Conservation (phyloP, 805 yeast genomes). For the Maudiozyma barnettii region DNA sequence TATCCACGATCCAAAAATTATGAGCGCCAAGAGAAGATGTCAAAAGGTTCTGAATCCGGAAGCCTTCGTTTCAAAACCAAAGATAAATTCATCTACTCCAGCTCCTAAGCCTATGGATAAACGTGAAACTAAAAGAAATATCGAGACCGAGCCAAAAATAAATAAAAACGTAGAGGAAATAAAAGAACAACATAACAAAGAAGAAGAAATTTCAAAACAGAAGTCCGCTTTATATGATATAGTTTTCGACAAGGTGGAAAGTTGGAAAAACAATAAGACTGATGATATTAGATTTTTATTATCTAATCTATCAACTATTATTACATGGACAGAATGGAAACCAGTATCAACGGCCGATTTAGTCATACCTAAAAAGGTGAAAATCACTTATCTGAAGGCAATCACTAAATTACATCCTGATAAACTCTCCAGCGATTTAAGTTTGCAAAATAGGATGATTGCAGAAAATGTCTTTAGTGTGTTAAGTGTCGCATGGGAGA, state of each 20-base stretch:
- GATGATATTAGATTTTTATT: slow-evolving; percentile 72
- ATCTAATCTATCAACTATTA: slow-evolving; percentile 53
- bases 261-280: slow-evolving; percentile 70
- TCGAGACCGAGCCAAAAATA: neutral
- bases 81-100: neutral
- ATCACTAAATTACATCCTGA: slow-evolving; percentile 87
- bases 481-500: slow-evolving; percentile 85
- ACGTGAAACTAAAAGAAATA: neutral
- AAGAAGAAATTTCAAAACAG: slow-evolving; percentile 42
- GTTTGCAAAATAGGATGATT: slow-evolving; percentile 65
- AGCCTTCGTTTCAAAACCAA: neutral
- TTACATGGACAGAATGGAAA: slow-evolving; percentile 68
- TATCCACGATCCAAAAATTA: slow-evolving; percentile 45
- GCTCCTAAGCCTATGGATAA: neutral
- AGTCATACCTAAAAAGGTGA: slow-evolving; percentile 83
- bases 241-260: slow-evolving; percentile 43
- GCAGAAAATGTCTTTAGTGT: slow-evolving; percentile 82
- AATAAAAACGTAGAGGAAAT: slow-evolving; percentile 42
- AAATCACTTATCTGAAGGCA: slow-evolving; percentile 78
- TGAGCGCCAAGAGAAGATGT: slow-evolving; percentile 83
- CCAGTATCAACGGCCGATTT: slow-evolving; percentile 61
- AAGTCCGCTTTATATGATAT: slow-evolving; percentile 53
- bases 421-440: slow-evolving; percentile 48
- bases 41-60: slow-evolving; percentile 51
- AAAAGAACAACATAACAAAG: slow-evolving; percentile 35